Percentiles rank a stretch among this genome's conserved stretches.
phyloP scores from a whole-genome alignment of 1,139 yeast genomes.

The Taiozyma sp. region DNA sequence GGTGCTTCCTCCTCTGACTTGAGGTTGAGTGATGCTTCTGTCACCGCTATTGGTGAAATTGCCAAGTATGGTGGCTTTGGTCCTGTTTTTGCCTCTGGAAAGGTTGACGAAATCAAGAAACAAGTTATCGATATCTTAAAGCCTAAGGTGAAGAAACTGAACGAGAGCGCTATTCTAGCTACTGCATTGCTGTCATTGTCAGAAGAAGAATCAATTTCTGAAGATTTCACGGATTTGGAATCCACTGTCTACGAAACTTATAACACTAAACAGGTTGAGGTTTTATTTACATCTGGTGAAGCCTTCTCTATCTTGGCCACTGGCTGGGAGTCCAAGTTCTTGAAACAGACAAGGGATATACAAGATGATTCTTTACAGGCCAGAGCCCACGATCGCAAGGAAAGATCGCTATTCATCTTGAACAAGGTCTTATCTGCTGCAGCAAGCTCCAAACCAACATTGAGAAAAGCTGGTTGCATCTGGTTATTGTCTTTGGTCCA shows the following conservation, averaged over 20 bases:
- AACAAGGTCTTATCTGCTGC: conserved; percentile 46
- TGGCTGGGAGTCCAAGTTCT: conserved; percentile 68
- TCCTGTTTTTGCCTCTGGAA: conserved; percentile 21
- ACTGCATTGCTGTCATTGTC: conserved; percentile 52
- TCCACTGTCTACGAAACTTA: conserved; percentile 51
- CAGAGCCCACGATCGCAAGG: conserved; percentile 10
- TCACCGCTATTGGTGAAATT: conserved; percentile 49
- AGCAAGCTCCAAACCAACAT: conserved; percentile 61
- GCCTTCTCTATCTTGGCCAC: conserved; percentile 65
- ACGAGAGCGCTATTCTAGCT: conserved; percentile 51
- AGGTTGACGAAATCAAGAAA: conserved; percentile 19
- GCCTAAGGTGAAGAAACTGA: conserved; percentile 46
- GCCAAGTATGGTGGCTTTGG: conserved; percentile 56
- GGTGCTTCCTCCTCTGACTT: conserved; percentile 15
- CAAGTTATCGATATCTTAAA: conserved; percentile 31
- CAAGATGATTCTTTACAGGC: conserved; percentile 24
- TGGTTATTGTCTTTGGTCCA: conserved; percentile 83
- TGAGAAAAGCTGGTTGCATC: conserved; percentile 73
- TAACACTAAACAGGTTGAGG: conserved; percentile 65
- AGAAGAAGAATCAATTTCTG: conserved; percentile 18
- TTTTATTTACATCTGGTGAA: conserved; percentile 77
- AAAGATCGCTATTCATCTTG: conserved; percentile 32
- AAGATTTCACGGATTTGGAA: conserved; percentile 31
- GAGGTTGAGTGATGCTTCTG: conserved; percentile 27
- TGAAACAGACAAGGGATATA: conserved; percentile 49